phyloP scores from a whole-genome alignment of 768 basidiomycete genomes.

The Thelephora ganbajun region DNA sequence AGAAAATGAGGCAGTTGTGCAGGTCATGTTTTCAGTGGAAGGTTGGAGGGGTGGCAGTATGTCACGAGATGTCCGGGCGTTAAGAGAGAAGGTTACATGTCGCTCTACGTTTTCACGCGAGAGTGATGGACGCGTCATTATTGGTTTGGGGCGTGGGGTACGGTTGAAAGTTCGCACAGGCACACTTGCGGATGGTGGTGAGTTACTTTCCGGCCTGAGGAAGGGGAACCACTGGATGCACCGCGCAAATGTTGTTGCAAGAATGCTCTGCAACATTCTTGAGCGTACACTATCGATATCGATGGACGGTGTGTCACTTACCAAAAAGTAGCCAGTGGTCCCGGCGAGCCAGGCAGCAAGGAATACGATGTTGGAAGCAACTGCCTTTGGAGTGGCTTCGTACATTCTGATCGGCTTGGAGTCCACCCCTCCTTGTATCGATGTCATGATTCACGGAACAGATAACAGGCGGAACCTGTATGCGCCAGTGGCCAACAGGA shows the following conservation, averaged over 20 bases:
- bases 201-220: background rate
- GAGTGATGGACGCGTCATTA: background rate
- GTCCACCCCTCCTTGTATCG: background rate
- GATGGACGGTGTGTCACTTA: background rate
- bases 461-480: background rate
- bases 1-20: background rate
- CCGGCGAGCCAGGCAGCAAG: background rate
- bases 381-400: background rate
- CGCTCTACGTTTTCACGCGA: background rate
- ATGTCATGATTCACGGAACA: background rate
- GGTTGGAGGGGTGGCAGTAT: background rate
- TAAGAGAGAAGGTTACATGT: background rate
- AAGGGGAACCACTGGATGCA: background rate
- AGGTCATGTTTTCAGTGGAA: background rate
- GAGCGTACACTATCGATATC: background rate
- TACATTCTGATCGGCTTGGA: background rate
- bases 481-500: background rate
- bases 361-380: background rate
- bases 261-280: background rate
- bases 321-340: background rate
- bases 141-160: background rate
- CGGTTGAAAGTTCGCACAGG: background rate
- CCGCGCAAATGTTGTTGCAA: background rate
- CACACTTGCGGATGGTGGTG: background rate
- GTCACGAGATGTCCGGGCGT: background rate